Base-by-base conservation (phyloP, 768 basidiomycete genomes). In the Amanita fuliginea region DNA sequence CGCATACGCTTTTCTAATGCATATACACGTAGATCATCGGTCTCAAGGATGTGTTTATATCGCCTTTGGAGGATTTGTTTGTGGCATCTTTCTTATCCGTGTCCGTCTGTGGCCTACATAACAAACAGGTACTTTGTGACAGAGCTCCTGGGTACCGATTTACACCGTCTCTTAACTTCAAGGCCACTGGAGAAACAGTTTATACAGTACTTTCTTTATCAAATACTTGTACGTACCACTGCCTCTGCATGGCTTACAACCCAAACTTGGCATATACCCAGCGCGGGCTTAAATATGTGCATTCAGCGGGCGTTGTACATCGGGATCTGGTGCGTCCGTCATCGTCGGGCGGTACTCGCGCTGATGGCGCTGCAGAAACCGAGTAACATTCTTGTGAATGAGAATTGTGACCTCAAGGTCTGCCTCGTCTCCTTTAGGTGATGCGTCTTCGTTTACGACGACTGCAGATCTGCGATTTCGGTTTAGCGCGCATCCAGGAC, bases 181-280 rank as follows among this genome's bases (percentile, higher is more conserved):
- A 77, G 96, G 39, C 96, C 96, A 10, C 73, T 99, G 59, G 96
- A 99, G 72, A 98, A 99, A 73, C 96, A 99, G 64, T 99, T 99
- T 67, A 98, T 98, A 51, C 96, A 99, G 63, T 99, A 99, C 67
- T 99, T 99, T 75, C 72, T 99, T 22, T 99, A 99, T 70, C 96
- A 99, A 67, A 99, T 99, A 55, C 76, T 99, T 52, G 93, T 93
- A 51, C 49, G 84, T 69, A 26, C 10, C 48, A 36, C 22, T 39
- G 5, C 42, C 34, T 19, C 32, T 46, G 37, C 46, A 32, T 30
- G 8, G 36, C 18, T 39, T 28, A 13, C 44, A 46, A n/a, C 6
- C 24, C 49, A 21, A 43, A 19, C 22, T 8, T 46, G 47, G 53
- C 18, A 37, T 45, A n/a, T 14, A 33, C 57, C 7, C n/a, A 94